Evolutionary conservation across 169 alveolate species (phyloP).

Genomic region (Eimeria sp.): DNA sequence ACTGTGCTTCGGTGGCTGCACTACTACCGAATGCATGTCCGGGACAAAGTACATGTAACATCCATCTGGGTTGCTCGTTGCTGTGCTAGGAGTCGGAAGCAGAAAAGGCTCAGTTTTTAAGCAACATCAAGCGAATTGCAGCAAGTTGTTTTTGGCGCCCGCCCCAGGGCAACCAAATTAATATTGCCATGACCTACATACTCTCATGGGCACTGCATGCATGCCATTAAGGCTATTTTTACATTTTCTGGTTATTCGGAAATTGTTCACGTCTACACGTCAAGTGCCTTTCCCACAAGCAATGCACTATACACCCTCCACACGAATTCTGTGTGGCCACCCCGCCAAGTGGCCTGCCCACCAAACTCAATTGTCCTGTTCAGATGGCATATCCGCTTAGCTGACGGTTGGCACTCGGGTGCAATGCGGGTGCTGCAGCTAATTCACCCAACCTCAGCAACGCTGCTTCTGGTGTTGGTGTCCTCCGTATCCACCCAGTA

Average conservation of each 20-base stretch:
- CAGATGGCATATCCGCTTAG: neutral
- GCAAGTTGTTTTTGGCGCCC: neutral
- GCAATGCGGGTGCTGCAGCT: neutral
- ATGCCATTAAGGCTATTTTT: neutral
- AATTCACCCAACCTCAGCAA: neutral
- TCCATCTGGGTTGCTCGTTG: neutral
- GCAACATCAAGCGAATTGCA: neutral
- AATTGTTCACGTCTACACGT: neutral
- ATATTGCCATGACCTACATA: neutral
- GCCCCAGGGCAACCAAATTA: neutral
- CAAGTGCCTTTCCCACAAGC: neutral
- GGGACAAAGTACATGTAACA: neutral
- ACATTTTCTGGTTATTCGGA: neutral
- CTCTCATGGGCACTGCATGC: neutral
- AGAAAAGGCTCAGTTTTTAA: neutral
- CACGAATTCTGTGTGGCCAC: neutral
- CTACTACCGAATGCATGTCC: neutral
- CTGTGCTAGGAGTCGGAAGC: neutral
- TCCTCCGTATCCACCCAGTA: neutral
- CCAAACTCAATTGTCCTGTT: neutral
- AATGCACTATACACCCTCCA: neutral
- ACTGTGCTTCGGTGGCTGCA: neutral
- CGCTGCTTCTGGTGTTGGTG: neutral
- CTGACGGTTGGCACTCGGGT: neutral
- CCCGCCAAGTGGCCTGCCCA: neutral